Conservation (phyloP, 176 grass and related monocot genomes). For the Ampelocalamus luodianensis region DNA sequence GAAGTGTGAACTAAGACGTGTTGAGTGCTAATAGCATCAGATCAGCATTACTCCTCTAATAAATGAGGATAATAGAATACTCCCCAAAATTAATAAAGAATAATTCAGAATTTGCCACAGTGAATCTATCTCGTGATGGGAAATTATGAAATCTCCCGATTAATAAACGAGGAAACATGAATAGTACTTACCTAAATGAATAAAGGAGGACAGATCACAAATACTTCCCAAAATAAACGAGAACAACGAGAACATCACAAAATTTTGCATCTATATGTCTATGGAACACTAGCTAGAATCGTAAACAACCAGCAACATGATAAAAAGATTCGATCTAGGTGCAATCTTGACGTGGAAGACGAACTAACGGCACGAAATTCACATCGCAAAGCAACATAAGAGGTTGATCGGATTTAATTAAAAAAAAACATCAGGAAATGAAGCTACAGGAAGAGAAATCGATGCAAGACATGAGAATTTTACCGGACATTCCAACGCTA, state of each 20-base stretch:
- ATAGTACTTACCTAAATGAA: background rate
- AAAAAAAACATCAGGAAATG: background rate
- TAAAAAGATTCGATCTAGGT: constrained; percentile 34
- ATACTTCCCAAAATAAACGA: background rate
- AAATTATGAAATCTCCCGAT: too few relatives aligned
- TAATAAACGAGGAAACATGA: background rate
- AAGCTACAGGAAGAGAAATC: background rate
- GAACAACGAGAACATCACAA: background rate
- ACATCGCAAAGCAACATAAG: background rate
- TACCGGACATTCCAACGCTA: background rate
- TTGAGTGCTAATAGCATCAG: background rate
- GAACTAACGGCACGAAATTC: background rate
- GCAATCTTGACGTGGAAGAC: constrained; percentile 34
- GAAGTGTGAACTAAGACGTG: background rate
- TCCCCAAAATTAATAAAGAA: background rate
- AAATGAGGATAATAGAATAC: background rate
- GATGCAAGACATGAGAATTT: constrained; percentile 12
- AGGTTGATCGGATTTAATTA: background rate
- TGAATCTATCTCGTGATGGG: too few relatives aligned
- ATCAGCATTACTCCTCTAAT: constrained; percentile 23
- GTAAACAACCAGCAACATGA: background rate
- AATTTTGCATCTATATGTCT: background rate
- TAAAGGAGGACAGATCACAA: background rate
- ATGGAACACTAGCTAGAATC: background rate
- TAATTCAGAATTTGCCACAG: too few relatives aligned